A percentile compares a stretch with the other conserved stretches of the same genome.
phyloP scores from a whole-genome alignment of 202 grass and related monocot species.

The Brachypodium distachyon region DNA sequence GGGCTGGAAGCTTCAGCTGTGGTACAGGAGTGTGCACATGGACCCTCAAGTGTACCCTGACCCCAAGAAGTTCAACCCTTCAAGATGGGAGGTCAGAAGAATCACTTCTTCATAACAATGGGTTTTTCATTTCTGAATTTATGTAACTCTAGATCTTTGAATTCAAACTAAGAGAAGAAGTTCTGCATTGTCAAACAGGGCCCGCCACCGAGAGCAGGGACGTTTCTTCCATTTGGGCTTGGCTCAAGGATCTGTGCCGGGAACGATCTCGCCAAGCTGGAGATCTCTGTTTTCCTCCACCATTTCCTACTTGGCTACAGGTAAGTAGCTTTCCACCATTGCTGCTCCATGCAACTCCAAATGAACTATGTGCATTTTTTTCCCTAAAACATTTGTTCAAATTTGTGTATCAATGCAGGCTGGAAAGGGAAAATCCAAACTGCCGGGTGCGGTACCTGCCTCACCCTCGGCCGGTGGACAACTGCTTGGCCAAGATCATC shows the following conservation, averaged over 20 bases:
- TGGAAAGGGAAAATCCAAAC: constrained; percentile 37
- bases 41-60: constrained; percentile 54
- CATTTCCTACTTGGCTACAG: constrained; percentile 68
- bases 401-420: constrained; percentile 15
- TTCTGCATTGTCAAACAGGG: background rate
- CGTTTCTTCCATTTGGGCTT: constrained; percentile 59
- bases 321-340: constrained; percentile 14
- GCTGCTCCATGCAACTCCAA: background rate
- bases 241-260: constrained; percentile 59
- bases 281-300: constrained; percentile 81
- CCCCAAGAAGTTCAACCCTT: constrained; percentile 54
- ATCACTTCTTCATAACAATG: background rate
- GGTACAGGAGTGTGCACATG: constrained; percentile 77
- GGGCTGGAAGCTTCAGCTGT: constrained; percentile 67
- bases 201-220: constrained; percentile 44
- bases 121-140: background rate
- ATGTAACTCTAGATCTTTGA: background rate
- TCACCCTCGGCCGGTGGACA: too few species aligned
- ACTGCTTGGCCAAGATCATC: constrained; percentile 62
- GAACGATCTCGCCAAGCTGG: constrained; percentile 69
- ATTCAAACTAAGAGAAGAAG: background rate
- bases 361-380: background rate
- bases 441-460: constrained; percentile 30
- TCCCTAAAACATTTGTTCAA: background rate
- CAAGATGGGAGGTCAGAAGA: constrained; percentile 60